Base-by-base conservation (phyloP, 257 asterid species). In the Linderniella brevidens region DNA sequence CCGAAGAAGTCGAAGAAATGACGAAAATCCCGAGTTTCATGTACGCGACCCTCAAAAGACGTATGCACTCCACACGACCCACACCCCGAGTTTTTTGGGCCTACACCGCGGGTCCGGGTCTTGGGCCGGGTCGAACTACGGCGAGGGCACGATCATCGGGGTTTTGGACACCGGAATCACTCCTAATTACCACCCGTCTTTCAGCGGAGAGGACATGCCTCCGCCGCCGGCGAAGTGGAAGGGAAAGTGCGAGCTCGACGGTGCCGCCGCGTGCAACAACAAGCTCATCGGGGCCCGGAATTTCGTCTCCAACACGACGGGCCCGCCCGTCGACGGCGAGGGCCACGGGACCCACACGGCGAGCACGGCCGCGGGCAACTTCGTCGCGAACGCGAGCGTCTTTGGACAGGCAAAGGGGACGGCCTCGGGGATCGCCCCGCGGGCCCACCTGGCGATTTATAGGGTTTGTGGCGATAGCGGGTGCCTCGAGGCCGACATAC, bases 261-360 rank as follows among this genome's bases (percentile, higher is more conserved):
- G 13, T 0, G 55, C 17, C 11, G 35, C 52, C 53, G 66, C 40
- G 0, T 69, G 84, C 12, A 74, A 72, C 36, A 67, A 72, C 40
- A 67, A 72, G 51, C 52, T 69, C 39, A 65, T 78, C 5, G 85
- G 79, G 1, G 73, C 77, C 0, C 53, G 78, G 29, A 13, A 17
- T 19, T 63, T 75, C 12, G 1, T 6, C 0, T 7, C 3, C 0
- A 60, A 16, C 3, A 14, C 20, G 4, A 62, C 46, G 1, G 47
- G 73, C 0, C 58, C 67, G 0, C 32, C 32, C 32, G 0, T 56
- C 1, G 86, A 76, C 36, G 11, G 10, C 0, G 7, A 2, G 8
- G 92, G 86, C 5, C 92, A 79, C 17, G 86, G 86, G 4, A 70
- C 79, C 0, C 92, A 76, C 58, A 60, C 75, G 0, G 71, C 92